These are phyloP conservation scores for Debaryomyces sp. DNA, from an alignment of 1,139 yeast species.

Conservation along the genomic window DNA sequence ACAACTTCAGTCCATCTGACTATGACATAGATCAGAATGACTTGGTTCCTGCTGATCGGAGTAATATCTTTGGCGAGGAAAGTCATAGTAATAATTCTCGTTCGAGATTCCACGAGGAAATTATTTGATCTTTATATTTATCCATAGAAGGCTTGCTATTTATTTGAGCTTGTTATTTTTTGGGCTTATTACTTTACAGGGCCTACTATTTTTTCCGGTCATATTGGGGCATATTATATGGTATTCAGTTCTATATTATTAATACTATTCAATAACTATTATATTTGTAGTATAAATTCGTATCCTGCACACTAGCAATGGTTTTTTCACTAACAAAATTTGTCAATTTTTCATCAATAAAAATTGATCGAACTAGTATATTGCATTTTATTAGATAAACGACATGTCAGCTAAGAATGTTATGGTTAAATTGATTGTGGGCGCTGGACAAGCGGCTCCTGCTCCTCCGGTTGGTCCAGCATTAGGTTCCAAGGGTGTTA, in stretches of 20 bases:
- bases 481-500: constrained; percentile 96
- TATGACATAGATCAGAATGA: constrained; percentile 12
- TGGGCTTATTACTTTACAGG: neutral
- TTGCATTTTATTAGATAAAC: neutral
- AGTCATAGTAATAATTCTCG: constrained; percentile 24
- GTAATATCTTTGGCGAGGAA: constrained; percentile 20
- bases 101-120: constrained; percentile 29
- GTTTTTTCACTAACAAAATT: neutral
- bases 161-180: neutral
- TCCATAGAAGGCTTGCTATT: neutral
- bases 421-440: constrained; percentile 86
- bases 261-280: neutral
- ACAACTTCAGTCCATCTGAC: constrained; percentile 14
- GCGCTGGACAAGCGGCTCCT: constrained; percentile 99
- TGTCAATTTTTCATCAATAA: constrained; percentile 2
- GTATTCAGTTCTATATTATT: neutral
- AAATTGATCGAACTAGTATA: neutral
- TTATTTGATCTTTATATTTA: constrained; percentile 8
- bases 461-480: constrained; percentile 99
- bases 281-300: neutral
- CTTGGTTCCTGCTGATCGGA: constrained; percentile 14
- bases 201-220: neutral
- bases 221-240: neutral
- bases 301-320: neutral
- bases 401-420: constrained; percentile 46